Percentiles rank a stretch among this genome's conserved stretches.
Conservation (phyloP, 1,284 basidiomycete species). For the Ceratobasidium sp. region DNA sequence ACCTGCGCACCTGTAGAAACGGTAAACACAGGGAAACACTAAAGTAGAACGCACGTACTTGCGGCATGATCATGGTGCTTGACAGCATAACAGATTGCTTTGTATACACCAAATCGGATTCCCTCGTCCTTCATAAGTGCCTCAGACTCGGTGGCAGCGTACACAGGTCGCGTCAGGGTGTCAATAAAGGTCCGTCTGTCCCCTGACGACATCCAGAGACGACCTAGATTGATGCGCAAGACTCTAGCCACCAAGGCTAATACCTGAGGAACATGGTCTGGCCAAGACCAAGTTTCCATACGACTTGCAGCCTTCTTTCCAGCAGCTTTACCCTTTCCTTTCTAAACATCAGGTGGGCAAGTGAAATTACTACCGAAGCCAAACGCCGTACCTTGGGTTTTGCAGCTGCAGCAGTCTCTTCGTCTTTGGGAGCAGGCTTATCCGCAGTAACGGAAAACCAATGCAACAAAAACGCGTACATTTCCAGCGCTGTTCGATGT, state of each 20-base stretch:
- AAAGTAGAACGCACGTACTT: constrained; percentile 52
- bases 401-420: constrained; percentile 58
- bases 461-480: constrained; percentile 86
- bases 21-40: not conserved
- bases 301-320: constrained; percentile 58
- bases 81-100: constrained; percentile 90
- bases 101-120: constrained; percentile 82
- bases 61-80: constrained; percentile 90
- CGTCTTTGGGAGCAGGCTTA: constrained; percentile 69
- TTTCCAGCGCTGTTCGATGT: constrained; percentile 82
- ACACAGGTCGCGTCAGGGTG: constrained; percentile 87
- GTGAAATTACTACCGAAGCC: not conserved
- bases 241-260: constrained; percentile 77
- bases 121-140: constrained; percentile 83
- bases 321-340: constrained; percentile 63
- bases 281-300: constrained; percentile 75
- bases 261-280: constrained; percentile 75
- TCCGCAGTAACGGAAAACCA: constrained; percentile 87
- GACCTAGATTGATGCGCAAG: constrained; percentile 76
- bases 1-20: constrained; percentile 71
- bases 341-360: constrained; percentile 49
- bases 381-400: constrained; percentile 54
- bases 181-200: constrained; percentile 86
- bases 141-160: constrained; percentile 88
- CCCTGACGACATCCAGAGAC: constrained; percentile 87